Base-by-base conservation (phyloP, 1,284 basidiomycete genomes). In the Sanghuangporus baumii region DNA sequence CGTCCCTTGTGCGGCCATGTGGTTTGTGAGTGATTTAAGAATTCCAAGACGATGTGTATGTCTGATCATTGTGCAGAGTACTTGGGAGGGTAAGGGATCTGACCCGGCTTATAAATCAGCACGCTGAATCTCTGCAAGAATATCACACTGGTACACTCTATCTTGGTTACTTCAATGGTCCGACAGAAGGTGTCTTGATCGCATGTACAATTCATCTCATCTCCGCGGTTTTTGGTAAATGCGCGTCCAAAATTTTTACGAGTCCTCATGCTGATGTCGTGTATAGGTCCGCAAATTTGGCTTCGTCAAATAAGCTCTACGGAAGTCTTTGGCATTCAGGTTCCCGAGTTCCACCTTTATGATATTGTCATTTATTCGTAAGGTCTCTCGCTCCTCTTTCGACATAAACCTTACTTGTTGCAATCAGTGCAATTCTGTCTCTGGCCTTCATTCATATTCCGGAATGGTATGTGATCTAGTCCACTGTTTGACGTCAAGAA, bases 131-230 rank as follows among this genome's bases (percentile, higher is more conserved):
- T 52, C 34, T 40, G 18, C 37, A 23, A 69, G 68, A 69, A 51
- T 69, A 69, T 56, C 66, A 68, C 41, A 69, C 68, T 31, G 66
- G 66, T 11, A 67, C 66, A 23, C 58, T 69, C 16, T 69, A 67
- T 59, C 64, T 69, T 26, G 67, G 68, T 20, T 69, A 69, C 48
- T 63, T 69, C 57, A 69, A 69, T 36, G 67, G 67, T 20, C 68
- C 68, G 7, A 68, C 67, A 5, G 68, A 69, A 60, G 68, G 68
- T 14, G 65, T 69, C 20, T 58, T 69, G 14, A 65, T 69, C 7
- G 67, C 67, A 9, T 64, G 67, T 47, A 59, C 59, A 9, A 67
- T 69, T 37, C 68, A 69, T 23, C 59, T 69, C 20, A 66, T 67
- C 54, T 66, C 67, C 18, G 68, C 65, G 18, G 60, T 61, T 34